Evolutionary conservation across 2,329 filamentous ascomycete genomes (phyloP), one percentile per base, ranked within the genome.

Genomic region (Tolypocladium ovalisporum): DNA sequence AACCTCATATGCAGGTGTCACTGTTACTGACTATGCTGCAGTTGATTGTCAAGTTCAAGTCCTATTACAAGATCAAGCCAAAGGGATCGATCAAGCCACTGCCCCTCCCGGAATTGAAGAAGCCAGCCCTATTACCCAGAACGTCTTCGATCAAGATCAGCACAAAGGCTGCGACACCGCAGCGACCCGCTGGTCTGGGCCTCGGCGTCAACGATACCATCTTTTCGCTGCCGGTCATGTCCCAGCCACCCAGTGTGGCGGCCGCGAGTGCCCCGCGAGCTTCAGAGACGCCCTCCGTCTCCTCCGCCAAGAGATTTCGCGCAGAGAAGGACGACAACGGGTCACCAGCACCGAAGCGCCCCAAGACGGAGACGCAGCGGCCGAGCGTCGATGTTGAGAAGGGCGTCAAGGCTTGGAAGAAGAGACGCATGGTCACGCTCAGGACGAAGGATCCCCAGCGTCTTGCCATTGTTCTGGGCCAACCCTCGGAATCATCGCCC

Each of bases 71-170:
- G 62, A 71, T 65, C 15, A 66, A 68, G 51, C 70, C 71, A 7
- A 72, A 69, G 60, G 56, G 61, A 24, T 60, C 70, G 22, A 60
- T 65, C 34, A 61, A 65, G 55, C 60, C 63, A 27, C 63, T 60
- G 32, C 55, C 64, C n/a, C 47, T 36, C 4, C 47, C 57, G 2
- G 66, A 73, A 35, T 60, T 58, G 1, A 72, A 71, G 60, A 65
- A 68, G 24, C 66, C 66, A 29, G 57, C 61, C 24, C 60, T 62
- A 53, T 37, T 69, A 5, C 65, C 63, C 27, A 70, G 68, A 60
- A 64, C 67, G n/a, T 65, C 69, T 8, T 74, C 72, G 0, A 75
- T 74, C 58, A 76, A 76, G 62, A 69, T 73, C 61, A 71, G 65
- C 44, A 74, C 70, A 35, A 73, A 71, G 60, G 52, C 62, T 2